Percentiles rank a stretch among this genome's conserved stretches.
phyloP scores from a whole-genome alignment of 2,329 filamentous ascomycete species.

The Bipolaris bicolor region DNA sequence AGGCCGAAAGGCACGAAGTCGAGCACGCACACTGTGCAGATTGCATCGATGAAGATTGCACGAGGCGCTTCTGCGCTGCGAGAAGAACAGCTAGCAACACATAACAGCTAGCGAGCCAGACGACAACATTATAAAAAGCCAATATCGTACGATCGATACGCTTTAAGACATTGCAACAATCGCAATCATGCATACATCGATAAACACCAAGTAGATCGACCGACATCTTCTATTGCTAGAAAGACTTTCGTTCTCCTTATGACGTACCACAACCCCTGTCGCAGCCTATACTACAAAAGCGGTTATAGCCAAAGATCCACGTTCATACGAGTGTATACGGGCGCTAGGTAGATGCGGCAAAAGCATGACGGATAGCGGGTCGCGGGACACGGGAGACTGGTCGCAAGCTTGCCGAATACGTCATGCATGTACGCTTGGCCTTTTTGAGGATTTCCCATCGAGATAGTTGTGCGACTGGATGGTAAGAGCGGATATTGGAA shows the following conservation, averaged over 20 bases:
- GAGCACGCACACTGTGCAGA: conserved; percentile 34
- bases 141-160: no score
- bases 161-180: no score
- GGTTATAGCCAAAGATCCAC: background rate
- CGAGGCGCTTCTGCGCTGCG: conserved; percentile 35
- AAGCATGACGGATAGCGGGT: background rate
- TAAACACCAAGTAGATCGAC: background rate
- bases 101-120: conserved; percentile 1
- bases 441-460: no score
- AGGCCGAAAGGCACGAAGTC: conserved; percentile 30
- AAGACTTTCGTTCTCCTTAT: background rate
- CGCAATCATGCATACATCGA: no score
- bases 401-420: background rate
- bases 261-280: conserved; percentile 2
- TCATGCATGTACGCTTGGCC: background rate
- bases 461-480: no score
- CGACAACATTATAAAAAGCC: no score
- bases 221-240: background rate
- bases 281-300: background rate
- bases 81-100: conserved; percentile 1
- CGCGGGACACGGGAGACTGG: conserved; percentile 6
- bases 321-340: background rate
- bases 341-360: background rate
- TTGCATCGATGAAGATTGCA: conserved; percentile 25
- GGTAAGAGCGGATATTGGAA: no score